Evolutionary conservation across 306 rosid species (phyloP), one percentile per base, ranked within the genome.

Genomic region (Prunus campanulata): DNA sequence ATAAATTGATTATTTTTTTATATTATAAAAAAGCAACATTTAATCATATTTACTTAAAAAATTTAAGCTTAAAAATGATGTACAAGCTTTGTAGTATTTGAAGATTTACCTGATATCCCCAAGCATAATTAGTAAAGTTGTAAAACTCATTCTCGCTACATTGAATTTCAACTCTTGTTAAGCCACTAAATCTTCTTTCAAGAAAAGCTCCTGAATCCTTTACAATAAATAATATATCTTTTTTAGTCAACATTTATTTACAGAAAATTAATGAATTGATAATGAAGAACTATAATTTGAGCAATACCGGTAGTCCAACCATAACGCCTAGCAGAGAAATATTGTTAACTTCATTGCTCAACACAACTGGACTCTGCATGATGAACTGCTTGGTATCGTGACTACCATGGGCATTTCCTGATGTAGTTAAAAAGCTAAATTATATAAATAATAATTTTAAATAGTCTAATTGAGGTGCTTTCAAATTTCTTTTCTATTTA

Each of bases 201-300:
- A 91, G 92, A 82, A 69, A 91, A 55, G 97, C 78, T 55, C 97
- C 97, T 15, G 97, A 91, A 77, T 91, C 93, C 97, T 91, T 68
- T 49, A 48, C 65, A 72, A 51, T 0, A 39, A 39, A 39, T 39
- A 39, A 39, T 39, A 7, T 1, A 6, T 39, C 44, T 6, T 39
- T 39, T 6, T 39, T 1, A 39, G 44, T 39, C 44, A 39, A 39
- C 44, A 39, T 39, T 39, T 1, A 39, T 0, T 9, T 7, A 6
- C 0, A 18, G 1, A 52, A 52, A 52, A 19, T 15, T 19, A 8
- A 77, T 25, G 27, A 25, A 25, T 20, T 35, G 0, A 35, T 35
- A 35, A 35, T 35, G 42, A 35, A 70, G 14, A 27, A 50, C 6
- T 24, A 32, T 5, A 10, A 75, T 16, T 62, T 48, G 29, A 51